Percentiles rank a stretch among this genome's conserved stretches.
phyloP scores from a whole-genome alignment of 345 rosid genomes.

The Eucalyptus guilfoylei region DNA sequence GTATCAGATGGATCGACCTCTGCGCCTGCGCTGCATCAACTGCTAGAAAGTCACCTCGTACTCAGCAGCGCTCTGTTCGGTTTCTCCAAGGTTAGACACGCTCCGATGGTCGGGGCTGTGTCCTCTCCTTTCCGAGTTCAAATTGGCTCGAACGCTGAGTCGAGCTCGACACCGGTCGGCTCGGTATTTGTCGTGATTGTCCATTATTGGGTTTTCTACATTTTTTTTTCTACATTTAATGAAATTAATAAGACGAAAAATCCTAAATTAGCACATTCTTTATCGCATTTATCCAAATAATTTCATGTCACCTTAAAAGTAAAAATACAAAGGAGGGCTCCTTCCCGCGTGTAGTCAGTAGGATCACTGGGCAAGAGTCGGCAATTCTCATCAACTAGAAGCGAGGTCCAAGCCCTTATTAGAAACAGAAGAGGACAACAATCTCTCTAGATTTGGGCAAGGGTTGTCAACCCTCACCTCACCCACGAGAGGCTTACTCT shows the following conservation, averaged over 20 bases:
- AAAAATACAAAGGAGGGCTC: too few relatives aligned
- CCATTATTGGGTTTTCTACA: not conserved
- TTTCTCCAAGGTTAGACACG: not conserved
- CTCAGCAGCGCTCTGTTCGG: too few relatives aligned
- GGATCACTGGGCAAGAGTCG: accelerated
- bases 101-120: not conserved
- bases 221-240: too few relatives aligned
- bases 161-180: not conserved
- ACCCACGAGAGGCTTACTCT: accelerated
- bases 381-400: accelerated
- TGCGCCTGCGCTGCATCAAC: not conserved
- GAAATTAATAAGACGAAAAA: too few relatives aligned
- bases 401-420: accelerated
- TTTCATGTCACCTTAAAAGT: too few relatives aligned
- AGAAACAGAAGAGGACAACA: accelerated
- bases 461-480: accelerated
- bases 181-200: not conserved
- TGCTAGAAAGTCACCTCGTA: too few relatives aligned
- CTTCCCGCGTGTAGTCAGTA: accelerated
- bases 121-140: not conserved
- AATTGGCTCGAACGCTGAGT: not conserved
- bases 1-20: not conserved
- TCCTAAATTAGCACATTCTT: too few relatives aligned
- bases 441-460: too few relatives aligned
- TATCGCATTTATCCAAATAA: accelerated